These are phyloP conservation scores for Lepiota brunneoincarnata DNA, from an alignment of 768 basidiomycete genomes.

Conservation along the genomic window DNA sequence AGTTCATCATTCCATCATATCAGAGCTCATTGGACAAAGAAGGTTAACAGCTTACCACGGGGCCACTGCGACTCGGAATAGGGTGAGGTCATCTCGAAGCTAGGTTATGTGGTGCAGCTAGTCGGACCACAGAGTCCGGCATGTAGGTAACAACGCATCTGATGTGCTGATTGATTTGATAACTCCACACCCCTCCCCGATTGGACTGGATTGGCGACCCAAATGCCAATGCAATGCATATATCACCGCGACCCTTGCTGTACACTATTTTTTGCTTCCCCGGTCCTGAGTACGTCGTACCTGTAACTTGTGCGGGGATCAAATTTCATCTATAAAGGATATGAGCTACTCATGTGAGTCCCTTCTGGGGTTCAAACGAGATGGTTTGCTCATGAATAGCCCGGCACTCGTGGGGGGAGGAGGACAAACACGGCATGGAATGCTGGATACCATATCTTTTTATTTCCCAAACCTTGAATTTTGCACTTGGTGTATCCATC, in stretches of 20 bases:
- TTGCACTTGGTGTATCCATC: not conserved
- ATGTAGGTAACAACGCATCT: not conserved
- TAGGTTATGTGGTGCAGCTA: not conserved
- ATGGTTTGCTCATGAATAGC: too few species aligned
- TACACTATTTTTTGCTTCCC: not conserved
- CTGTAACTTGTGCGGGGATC: not conserved
- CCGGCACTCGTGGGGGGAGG: not conserved
- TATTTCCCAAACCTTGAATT: too few species aligned
- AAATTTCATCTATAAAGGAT: not conserved
- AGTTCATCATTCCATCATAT: slow-evolving; percentile 7
- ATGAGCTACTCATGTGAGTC: not conserved
- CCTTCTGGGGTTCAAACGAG: not conserved
- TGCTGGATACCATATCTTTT: too few species aligned
- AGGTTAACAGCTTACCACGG: not conserved
- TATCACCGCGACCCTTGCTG: slow-evolving; percentile 10
- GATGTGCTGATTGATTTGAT: slow-evolving; percentile 4
- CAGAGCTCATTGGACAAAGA: not conserved
- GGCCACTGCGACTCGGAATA: not conserved
- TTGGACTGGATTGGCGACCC: not conserved
- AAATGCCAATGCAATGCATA: not conserved
- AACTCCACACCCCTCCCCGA: not conserved
- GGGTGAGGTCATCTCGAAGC: not conserved
- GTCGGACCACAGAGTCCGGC: too few species aligned
- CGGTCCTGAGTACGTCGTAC: not conserved
- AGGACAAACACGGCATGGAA: too few species aligned